Percentiles rank a stretch among this genome's conserved stretches.
These are phyloP conservation scores for Aaosphaeria arxii DNA, from an alignment of 2,329 filamentous ascomycete genomes.

Conservation along the genomic window DNA sequence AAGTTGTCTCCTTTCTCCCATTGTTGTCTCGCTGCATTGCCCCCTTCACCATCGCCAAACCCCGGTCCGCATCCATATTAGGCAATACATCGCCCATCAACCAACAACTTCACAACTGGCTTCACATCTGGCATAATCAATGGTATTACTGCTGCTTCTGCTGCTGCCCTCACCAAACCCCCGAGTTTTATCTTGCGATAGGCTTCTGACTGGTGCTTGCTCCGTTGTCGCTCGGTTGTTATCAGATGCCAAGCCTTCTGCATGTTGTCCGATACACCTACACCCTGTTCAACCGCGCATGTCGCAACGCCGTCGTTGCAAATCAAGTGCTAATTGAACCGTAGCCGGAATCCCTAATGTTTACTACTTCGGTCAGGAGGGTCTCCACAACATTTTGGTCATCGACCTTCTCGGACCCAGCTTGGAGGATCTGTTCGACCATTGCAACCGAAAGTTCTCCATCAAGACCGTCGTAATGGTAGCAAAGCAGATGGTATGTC, in stretches of 20 bases:
- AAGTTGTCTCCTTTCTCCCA: slow-evolving; percentile 50
- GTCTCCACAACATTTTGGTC: slow-evolving; percentile 96
- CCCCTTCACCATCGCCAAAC: neutral
- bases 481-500: slow-evolving; percentile 89
- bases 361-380: slow-evolving; percentile 98
- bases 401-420: slow-evolving; percentile 95
- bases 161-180: too few species aligned
- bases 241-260: too few species aligned
- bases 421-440: slow-evolving; percentile 94
- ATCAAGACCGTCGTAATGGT: slow-evolving; percentile 99
- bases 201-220: too few species aligned
- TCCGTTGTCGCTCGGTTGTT: too few species aligned
- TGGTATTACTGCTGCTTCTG: too few species aligned
- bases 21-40: neutral
- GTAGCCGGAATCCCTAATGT: slow-evolving; percentile 97
- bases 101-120: too few species aligned
- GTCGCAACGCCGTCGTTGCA: too few species aligned
- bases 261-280: too few species aligned
- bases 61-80: neutral
- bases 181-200: too few species aligned
- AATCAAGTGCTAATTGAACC: neutral
- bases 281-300: too few species aligned
- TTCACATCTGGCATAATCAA: too few species aligned
- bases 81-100: neutral
- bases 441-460: slow-evolving; percentile 90